Base-by-base conservation (phyloP, 2,329 filamentous ascomycete species). In the Triangularia verruculosa region DNA sequence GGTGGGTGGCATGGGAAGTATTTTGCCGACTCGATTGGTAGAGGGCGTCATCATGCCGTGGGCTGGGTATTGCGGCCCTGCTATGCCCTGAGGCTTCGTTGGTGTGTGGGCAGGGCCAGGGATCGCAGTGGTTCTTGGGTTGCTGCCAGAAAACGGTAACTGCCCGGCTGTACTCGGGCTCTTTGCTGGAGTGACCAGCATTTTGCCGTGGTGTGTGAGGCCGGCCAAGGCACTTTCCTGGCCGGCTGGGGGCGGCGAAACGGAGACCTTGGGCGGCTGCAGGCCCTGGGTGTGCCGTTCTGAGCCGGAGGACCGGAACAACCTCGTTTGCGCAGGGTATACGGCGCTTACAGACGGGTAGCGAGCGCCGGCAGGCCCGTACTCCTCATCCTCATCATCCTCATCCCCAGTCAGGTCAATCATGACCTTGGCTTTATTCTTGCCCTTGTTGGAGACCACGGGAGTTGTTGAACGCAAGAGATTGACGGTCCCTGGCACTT, bases 321-420 rank as follows among this genome's bases (percentile, higher is more conserved):
- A 12, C 39, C 39, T 47, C 39, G 39, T 47, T 17, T 20, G 39
- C 6, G 39, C 39, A 47, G 39, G 39, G 39, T 47, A 47, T 15
- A 47, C 39, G 6, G n/a, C n/a, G 6, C 15, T 17, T n/a, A 17
- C 6, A 6, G 39, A n/a, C 5, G 39, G 39, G n/a, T 47, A 47
- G 7, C 39, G 20, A 2, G 39, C 39, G 39, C 39, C 20, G 11
- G 20, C 39, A 7, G 39, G 20, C 6, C 39, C 39, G 20, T 20
- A 47, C 39, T 20, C 59, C 34, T 27, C 32, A 25, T 57, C 56
- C 11, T 64, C 63, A 13, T 52, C 39, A 12, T 58, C 60, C 8
- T 65, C 63, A 15, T 52, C 39, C 12, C 17, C n/a, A 9, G 63
- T 65, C 22, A 65, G 43, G 32, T 65, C 63, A 15, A 65, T 58